A percentile compares a stretch with the other conserved stretches of the same genome.
Evolutionary conservation across 2,329 filamentous ascomycete species (phyloP).

Genomic region (Pleoardoris graminearum): DNA sequence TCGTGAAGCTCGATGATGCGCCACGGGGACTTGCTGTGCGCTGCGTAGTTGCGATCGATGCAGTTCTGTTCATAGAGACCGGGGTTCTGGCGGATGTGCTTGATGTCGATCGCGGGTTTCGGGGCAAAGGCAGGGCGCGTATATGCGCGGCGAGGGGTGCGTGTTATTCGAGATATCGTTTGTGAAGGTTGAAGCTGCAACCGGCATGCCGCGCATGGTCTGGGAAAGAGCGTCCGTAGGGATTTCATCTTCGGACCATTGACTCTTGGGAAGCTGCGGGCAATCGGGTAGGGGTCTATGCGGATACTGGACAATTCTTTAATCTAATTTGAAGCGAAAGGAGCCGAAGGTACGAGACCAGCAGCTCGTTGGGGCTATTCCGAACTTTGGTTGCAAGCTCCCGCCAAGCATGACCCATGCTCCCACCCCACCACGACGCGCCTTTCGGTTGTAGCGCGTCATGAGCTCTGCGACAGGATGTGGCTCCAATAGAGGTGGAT

Average conservation of each 20-base stretch:
- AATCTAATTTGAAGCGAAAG: background rate
- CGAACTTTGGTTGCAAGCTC: slow-evolving; percentile 13
- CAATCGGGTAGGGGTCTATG: background rate
- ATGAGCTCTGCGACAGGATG: too few species aligned
- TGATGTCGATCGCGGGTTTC: slow-evolving; percentile 79
- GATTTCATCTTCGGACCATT: slow-evolving; percentile 27
- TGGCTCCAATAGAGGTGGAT: background rate
- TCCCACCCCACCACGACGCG: slow-evolving; percentile 3
- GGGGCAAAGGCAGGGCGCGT: slow-evolving; percentile 72
- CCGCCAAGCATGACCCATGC: slow-evolving; percentile 15
- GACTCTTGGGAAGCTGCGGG: background rate
- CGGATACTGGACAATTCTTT: background rate
- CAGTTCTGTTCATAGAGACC: slow-evolving; percentile 82
- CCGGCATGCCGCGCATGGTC: slow-evolving; percentile 17
- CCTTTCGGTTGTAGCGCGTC: background rate
- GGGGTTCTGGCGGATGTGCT: slow-evolving; percentile 85
- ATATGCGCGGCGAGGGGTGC: slow-evolving; percentile 48
- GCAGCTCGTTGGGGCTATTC: slow-evolving; percentile 1
- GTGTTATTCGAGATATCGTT: slow-evolving; percentile 19
- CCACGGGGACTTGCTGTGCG: slow-evolving; percentile 56
- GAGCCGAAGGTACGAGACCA: background rate
- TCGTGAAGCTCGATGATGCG: slow-evolving; percentile 57
- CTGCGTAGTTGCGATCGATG: slow-evolving; percentile 77
- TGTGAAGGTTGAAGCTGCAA: slow-evolving; percentile 5
- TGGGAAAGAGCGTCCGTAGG: slow-evolving; percentile 21